A percentile compares a stretch with the other conserved stretches of the same genome.
Evolutionary conservation across 78 protist species (phyloP).

Genomic region (Parvularia atlantis): DNA sequence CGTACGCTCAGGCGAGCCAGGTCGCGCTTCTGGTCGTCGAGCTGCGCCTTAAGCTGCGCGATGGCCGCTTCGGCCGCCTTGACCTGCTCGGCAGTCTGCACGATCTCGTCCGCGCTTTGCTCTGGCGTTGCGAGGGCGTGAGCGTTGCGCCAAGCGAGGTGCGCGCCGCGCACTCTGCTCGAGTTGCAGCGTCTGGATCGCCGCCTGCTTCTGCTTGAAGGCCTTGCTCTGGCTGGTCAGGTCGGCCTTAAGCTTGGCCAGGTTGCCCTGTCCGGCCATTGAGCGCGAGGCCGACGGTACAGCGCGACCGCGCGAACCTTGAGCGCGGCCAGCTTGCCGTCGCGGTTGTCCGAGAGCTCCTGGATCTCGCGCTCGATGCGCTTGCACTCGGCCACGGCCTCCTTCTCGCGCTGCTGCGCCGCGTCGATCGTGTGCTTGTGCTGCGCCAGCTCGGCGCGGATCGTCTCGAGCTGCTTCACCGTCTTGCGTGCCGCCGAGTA

Average conservation of each 20-base stretch:
- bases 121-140: too few species aligned
- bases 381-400: slow-evolving; percentile 7
- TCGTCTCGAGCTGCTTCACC: background rate
- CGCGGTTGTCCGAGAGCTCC: background rate
- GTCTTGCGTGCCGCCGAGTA: background rate
- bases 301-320: too few species aligned
- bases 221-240: too few species aligned
- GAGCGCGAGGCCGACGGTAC: too few species aligned
- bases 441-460: background rate
- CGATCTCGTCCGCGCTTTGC: too few species aligned
- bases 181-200: too few species aligned
- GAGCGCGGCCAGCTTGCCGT: background rate
- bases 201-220: too few species aligned
- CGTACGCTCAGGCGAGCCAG: too few species aligned
- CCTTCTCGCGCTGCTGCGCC: background rate
- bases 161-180: too few species aligned
- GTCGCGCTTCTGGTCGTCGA: background rate
- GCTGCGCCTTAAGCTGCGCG: background rate
- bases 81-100: background rate
- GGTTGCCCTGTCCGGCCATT: too few species aligned
- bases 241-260: background rate
- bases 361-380: background rate
- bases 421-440: background rate
- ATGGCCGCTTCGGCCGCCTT: background rate
- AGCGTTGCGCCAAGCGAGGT: too few species aligned